Percentiles rank a stretch among this genome's conserved stretches.
These are phyloP conservation scores for Clarkia xantiana DNA, from an alignment of 345 rosid genomes.

Conservation along the genomic window DNA sequence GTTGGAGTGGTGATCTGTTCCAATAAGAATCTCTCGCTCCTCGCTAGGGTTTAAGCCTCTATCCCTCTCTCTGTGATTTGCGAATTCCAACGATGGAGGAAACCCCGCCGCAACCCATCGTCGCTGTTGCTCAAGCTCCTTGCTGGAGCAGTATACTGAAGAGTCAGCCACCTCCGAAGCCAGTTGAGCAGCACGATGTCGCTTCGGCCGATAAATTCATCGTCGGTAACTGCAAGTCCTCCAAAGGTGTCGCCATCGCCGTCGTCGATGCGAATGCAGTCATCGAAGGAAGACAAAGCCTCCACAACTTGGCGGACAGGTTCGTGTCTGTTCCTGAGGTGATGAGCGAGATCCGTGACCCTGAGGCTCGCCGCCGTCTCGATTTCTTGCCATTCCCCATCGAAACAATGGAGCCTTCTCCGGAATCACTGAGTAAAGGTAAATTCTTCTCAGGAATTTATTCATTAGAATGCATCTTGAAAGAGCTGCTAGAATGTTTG, in stretches of 20 bases:
- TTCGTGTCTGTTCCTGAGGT: slow-evolving; percentile 84
- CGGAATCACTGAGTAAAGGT: slow-evolving; percentile 78
- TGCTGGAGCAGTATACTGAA: slow-evolving; percentile 76
- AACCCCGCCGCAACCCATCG: slow-evolving; percentile 3
- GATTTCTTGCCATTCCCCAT: slow-evolving; percentile 53
- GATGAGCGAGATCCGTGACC: slow-evolving; percentile 71
- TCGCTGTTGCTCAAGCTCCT: slow-evolving; percentile 16
- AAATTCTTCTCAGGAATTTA: not conserved
- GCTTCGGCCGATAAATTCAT: slow-evolving; percentile 17
- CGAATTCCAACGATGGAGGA: slow-evolving; percentile 15
- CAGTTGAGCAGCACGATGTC: slow-evolving; percentile 6
- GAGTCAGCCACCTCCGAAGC: slow-evolving; percentile 21
- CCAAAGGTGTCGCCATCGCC: slow-evolving; percentile 58
- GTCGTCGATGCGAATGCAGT: slow-evolving; percentile 87
- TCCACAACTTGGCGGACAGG: slow-evolving; percentile 44
- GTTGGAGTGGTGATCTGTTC: no score
- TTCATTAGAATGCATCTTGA: no score
- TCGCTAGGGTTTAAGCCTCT: slow-evolving; percentile 5
- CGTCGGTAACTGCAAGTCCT: slow-evolving; percentile 58
- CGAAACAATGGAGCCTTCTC: slow-evolving; percentile 73
- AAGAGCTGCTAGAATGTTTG: no score
- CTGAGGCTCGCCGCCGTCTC: slow-evolving; percentile 76
- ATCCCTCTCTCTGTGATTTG: not conserved
- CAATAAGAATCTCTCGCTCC: no score
- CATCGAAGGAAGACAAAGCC: slow-evolving; percentile 51